These are phyloP conservation scores for Saccharomycopsis sp. DNA, from an alignment of 805 yeast species.

Conservation along the genomic window DNA sequence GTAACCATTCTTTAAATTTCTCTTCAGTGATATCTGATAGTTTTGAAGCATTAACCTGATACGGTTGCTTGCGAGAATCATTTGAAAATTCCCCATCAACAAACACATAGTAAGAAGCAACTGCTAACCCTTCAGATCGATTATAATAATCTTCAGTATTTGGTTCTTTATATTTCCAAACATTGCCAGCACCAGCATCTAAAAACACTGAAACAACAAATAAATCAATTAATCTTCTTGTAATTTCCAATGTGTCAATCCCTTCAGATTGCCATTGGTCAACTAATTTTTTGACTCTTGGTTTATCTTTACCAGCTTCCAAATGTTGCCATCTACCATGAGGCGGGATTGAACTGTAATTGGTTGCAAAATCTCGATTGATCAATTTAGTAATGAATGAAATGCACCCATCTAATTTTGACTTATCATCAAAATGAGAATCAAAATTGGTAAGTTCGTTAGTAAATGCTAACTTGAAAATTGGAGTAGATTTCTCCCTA, in stretches of 20 bases:
- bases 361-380: conserved; percentile 37
- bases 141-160: conserved; percentile 26
- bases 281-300: conserved; percentile 40
- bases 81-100: conserved; percentile 39
- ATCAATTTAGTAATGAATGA: conserved; percentile 41
- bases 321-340: conserved; percentile 67
- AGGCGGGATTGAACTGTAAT: conserved; percentile 45
- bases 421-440: conserved; percentile 31
- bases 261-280: conserved; percentile 30
- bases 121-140: conserved; percentile 60
- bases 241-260: conserved; percentile 37
- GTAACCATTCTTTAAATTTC: conserved; percentile 38
- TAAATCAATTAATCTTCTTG: conserved; percentile 48
- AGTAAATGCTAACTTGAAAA: conserved; percentile 34
- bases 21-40: conserved; percentile 32
- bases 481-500: conserved; percentile 42
- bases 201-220: conserved; percentile 54
- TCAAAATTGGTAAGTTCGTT: conserved; percentile 37
- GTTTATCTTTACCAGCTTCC: conserved; percentile 39
- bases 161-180: conserved; percentile 43
- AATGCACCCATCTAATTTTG: conserved; percentile 36
- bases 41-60: conserved; percentile 38
- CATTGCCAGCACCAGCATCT: conserved; percentile 65
- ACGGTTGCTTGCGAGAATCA: conserved; percentile 29
- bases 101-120: conserved; percentile 52